These are phyloP conservation scores for Allantophomopsis lycopodina DNA, from an alignment of 2,329 filamentous ascomycete genomes.

Conservation along the genomic window DNA sequence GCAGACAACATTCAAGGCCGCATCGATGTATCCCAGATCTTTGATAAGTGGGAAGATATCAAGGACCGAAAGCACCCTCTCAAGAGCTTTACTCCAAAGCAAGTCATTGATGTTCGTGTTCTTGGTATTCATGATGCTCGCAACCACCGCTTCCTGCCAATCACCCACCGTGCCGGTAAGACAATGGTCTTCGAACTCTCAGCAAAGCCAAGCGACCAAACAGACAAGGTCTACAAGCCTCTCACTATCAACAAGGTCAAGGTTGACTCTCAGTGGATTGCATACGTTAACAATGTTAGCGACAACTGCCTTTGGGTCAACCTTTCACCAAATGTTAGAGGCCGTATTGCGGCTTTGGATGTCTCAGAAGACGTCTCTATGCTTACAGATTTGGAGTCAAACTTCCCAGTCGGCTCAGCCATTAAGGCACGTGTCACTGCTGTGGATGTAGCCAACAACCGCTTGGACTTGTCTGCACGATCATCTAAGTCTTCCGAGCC, in stretches of 20 bases:
- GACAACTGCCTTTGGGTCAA: conserved; percentile 81
- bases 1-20: conserved; percentile 85
- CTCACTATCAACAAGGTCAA: conserved; percentile 62
- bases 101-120: conserved; percentile 61
- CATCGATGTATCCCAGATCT: conserved; percentile 81
- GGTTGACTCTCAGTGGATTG: conserved; percentile 58
- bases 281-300: conserved; percentile 82
- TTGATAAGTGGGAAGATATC: conserved; percentile 80
- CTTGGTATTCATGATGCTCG: conserved; percentile 82
- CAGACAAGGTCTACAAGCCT: conserved; percentile 39
- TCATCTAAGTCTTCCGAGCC: conserved; percentile 39
- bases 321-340: conserved; percentile 75
- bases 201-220: conserved; percentile 50
- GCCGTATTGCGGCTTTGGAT: conserved; percentile 70
- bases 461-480: conserved; percentile 72
- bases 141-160: conserved; percentile 82
- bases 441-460: conserved; percentile 59
- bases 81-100: conserved; percentile 56
- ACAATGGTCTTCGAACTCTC: conserved; percentile 76
- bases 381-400: conserved; percentile 58
- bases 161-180: conserved; percentile 72
- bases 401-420: conserved; percentile 85
- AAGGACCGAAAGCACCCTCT: conserved; percentile 69
- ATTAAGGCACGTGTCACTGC: conserved; percentile 66
- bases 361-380: conserved; percentile 76